Base-by-base conservation (phyloP, 768 basidiomycete genomes). In the Cytidiella melzeri region DNA sequence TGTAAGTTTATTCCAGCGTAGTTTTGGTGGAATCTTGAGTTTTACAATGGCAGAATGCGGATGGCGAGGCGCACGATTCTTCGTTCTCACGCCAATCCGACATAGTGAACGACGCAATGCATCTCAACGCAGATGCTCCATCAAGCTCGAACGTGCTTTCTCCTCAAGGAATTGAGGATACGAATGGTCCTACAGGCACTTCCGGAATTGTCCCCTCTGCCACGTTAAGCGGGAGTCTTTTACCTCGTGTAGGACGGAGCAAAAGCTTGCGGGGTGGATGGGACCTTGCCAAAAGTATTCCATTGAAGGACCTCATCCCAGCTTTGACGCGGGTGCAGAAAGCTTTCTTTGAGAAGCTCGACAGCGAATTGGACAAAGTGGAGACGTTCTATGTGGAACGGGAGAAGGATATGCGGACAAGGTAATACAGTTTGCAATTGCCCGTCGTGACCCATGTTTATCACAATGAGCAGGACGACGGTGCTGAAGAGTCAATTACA, bases 331-430 rank as follows among this genome's bases (percentile, higher is more conserved):
- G 79, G 0, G 67, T 74, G 20, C 86, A 94, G 59, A 60, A 67
- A 25, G 71, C 71, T 5, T 98, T 96, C 69, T 89, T 98, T 52
- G 73, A 79, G 2, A 71, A 80, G 20, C 73, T 97, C 5, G 88
- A 96, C 56, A 61, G 61, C 0, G 84, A 99, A 62, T 70, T 97
- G 2, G 80, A 84, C 19, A 96, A 95, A 64, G 80, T 97, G 11
- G 88, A 89, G 51, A 67, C 70, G 1, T 99, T 99, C 65, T 98
- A 90, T 62, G 59, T 76, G 4, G 80, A 78, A 21, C 75, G 83
- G 24, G 92, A 82, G 67, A 73, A 73, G 41, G 81, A 76, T 67
- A 83, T 78, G 80, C 67, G 67, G 60, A 40, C 44, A 20, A 56
- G 57, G 62, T 66, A 27, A 13, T 7, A 45, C 51, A 39, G 48